A percentile compares a stretch with the other conserved stretches of the same genome.
These are phyloP conservation scores for Elasticomyces elasticus DNA, from an alignment of 495 filamentous ascomycete genomes.

Conservation along the genomic window DNA sequence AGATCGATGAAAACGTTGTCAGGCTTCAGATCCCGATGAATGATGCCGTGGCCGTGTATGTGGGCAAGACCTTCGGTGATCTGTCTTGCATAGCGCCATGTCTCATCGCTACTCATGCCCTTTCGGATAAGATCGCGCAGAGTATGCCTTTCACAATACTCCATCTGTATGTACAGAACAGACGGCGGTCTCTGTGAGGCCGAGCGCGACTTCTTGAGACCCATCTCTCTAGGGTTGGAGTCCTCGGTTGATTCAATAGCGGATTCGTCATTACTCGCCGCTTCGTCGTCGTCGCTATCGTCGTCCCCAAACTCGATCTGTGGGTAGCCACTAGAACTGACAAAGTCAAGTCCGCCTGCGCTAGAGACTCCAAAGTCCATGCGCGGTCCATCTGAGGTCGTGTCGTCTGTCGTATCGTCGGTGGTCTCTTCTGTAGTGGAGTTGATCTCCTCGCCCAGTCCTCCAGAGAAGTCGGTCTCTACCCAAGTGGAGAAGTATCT, in stretches of 20 bases:
- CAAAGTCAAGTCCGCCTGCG: constrained; percentile 81
- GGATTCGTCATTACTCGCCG: constrained; percentile 24
- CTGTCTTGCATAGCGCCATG: constrained; percentile 86
- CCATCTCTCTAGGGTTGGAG: background rate
- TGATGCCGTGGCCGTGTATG: constrained; percentile 83
- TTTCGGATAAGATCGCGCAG: constrained; percentile 81
- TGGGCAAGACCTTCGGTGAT: constrained; percentile 83
- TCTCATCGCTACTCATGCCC: constrained; percentile 62
- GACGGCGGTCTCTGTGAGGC: constrained; percentile 8
- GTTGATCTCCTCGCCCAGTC: constrained; percentile 31
- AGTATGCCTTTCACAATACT: constrained; percentile 93
- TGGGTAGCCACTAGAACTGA: constrained; percentile 76
- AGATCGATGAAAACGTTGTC: constrained; percentile 96
- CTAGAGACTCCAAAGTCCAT: constrained; percentile 55
- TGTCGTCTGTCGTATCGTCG: constrained; percentile 9
- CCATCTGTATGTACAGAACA: constrained; percentile 83
- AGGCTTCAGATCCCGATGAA: constrained; percentile 94
- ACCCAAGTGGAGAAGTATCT: constrained; percentile 73
- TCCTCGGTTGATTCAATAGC: constrained; percentile 29
- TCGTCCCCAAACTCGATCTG: constrained; percentile 71
- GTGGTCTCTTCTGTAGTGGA: constrained; percentile 14
- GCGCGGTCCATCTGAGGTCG: constrained; percentile 30
- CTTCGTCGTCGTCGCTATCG: constrained; percentile 45
- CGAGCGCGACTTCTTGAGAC: constrained; percentile 4
- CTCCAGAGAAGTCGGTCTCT: constrained; percentile 56